These are phyloP conservation scores for Verticillium longisporum DNA, from an alignment of 2,329 filamentous ascomycete genomes.

Conservation along the genomic window DNA sequence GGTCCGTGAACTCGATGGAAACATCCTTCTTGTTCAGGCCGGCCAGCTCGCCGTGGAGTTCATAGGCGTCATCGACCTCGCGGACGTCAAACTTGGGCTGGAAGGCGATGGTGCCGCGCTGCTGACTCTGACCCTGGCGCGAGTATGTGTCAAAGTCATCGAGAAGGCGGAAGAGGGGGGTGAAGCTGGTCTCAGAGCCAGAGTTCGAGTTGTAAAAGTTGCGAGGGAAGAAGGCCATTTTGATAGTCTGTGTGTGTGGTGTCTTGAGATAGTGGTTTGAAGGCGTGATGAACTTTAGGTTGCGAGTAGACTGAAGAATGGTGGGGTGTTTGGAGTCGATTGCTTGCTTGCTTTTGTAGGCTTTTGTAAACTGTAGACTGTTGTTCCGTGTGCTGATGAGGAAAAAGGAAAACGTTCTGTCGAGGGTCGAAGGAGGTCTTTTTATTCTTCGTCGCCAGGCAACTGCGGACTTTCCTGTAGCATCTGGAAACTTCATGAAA, in stretches of 20 bases:
- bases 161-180: slow-evolving; percentile 56
- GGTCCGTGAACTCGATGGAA: slow-evolving; percentile 71
- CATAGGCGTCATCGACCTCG: slow-evolving; percentile 61
- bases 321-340: slow-evolving; percentile 14
- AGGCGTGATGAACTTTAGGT: background rate
- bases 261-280: background rate
- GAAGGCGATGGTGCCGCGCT: slow-evolving; percentile 41
- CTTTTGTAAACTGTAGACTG: background rate
- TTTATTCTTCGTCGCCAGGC: slow-evolving; percentile 21
- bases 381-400: slow-evolving; percentile 19
- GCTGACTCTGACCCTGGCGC: slow-evolving; percentile 15
- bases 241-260: slow-evolving; percentile 18
- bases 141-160: slow-evolving; percentile 57
- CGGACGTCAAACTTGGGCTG: slow-evolving; percentile 72
- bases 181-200: slow-evolving; percentile 41
- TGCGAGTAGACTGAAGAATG: background rate
- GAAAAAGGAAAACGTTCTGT: slow-evolving; percentile 4
- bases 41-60: slow-evolving; percentile 75
- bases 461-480: slow-evolving; percentile 13
- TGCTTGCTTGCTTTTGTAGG: background rate
- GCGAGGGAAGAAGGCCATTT: slow-evolving; percentile 55
- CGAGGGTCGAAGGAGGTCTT: slow-evolving; percentile 10
- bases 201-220: slow-evolving; percentile 44
- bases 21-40: slow-evolving; percentile 69
- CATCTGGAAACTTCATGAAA: slow-evolving; percentile 17